These are phyloP conservation scores for Rutstroemia sp. DNA, from an alignment of 2,329 filamentous ascomycete genomes.

Conservation along the genomic window DNA sequence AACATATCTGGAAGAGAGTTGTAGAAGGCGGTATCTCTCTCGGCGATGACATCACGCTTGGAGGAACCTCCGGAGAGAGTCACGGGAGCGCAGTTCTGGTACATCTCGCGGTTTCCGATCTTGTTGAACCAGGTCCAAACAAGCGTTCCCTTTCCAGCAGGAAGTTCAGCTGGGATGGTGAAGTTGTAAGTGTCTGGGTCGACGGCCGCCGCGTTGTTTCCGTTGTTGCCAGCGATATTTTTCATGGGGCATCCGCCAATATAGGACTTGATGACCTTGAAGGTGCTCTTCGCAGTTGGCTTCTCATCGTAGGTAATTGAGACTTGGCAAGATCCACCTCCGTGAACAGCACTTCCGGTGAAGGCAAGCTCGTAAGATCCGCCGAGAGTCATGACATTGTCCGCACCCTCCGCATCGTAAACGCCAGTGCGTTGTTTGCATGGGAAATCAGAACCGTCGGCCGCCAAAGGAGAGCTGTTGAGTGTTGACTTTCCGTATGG, in stretches of 20 bases:
- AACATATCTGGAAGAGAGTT: conserved; percentile 66
- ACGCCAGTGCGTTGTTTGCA: conserved; percentile 60
- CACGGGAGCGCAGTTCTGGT: conserved; percentile 90
- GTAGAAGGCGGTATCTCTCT: conserved; percentile 42
- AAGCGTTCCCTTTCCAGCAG: conserved; percentile 69
- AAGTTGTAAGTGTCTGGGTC: conserved; percentile 58
- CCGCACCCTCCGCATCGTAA: conserved; percentile 40
- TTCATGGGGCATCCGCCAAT: conserved; percentile 75
- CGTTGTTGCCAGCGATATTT: conserved; percentile 50
- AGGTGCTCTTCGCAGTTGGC: conserved; percentile 60
- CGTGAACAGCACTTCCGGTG: conserved; percentile 69
- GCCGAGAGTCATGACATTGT: conserved; percentile 55
- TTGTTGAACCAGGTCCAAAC: conserved; percentile 97
- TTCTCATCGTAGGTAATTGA: conserved; percentile 71
- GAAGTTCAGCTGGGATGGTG: conserved; percentile 62
- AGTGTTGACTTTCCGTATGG: conserved; percentile 48
- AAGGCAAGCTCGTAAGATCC: conserved; percentile 56
- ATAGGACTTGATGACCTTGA: conserved; percentile 86
- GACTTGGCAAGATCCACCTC: conserved; percentile 88
- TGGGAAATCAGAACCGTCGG: conserved; percentile 63
- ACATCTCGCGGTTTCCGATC: conserved; percentile 88
- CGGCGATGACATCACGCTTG: conserved; percentile 26
- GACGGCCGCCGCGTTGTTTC: conserved; percentile 35
- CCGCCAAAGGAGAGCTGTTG: conserved; percentile 54
- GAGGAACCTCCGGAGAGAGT: conserved; percentile 47